A percentile compares a stretch with the other conserved stretches of the same genome.
These are phyloP conservation scores for Neurospora sp. DNA, from an alignment of 495 filamentous ascomycete species.

Conservation along the genomic window DNA sequence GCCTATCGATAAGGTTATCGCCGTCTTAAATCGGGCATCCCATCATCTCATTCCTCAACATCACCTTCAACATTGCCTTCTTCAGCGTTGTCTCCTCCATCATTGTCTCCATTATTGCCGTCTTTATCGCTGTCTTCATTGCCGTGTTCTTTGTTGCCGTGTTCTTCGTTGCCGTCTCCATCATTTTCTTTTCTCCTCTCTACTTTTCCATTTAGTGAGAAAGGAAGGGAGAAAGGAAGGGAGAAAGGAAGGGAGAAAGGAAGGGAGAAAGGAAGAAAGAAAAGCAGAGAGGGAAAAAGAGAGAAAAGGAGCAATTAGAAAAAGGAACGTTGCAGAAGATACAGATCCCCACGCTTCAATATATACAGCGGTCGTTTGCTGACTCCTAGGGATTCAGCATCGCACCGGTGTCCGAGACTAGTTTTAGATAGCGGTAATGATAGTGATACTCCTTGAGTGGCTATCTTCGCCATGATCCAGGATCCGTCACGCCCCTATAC, in stretches of 20 bases:
- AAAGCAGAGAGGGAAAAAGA: neutral
- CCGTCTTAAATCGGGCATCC: neutral
- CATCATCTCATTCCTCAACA: too few relatives aligned
- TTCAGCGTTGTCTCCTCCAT: neutral
- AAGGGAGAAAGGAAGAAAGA: neutral
- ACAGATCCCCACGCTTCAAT: neutral
- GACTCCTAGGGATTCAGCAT: neutral
- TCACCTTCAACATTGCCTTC: neutral
- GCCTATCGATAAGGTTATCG: neutral
- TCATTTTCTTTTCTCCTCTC: too few relatives aligned
- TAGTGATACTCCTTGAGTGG: neutral
- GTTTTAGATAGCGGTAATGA: neutral
- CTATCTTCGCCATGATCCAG: neutral
- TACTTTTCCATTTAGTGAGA: too few relatives aligned
- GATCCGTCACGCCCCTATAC: too few relatives aligned
- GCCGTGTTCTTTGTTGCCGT: too few relatives aligned
- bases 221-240: too few relatives aligned
- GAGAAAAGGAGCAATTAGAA: neutral
- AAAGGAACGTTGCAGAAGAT: neutral
- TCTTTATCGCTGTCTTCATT: too few relatives aligned
- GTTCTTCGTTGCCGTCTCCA: too few relatives aligned
- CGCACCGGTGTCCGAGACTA: neutral
- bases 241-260: too few relatives aligned
- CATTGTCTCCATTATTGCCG: neutral
- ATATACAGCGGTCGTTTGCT: neutral